These are phyloP conservation scores for Ophiostoma sp. DNA, from an alignment of 2,329 filamentous ascomycete genomes.

Conservation along the genomic window DNA sequence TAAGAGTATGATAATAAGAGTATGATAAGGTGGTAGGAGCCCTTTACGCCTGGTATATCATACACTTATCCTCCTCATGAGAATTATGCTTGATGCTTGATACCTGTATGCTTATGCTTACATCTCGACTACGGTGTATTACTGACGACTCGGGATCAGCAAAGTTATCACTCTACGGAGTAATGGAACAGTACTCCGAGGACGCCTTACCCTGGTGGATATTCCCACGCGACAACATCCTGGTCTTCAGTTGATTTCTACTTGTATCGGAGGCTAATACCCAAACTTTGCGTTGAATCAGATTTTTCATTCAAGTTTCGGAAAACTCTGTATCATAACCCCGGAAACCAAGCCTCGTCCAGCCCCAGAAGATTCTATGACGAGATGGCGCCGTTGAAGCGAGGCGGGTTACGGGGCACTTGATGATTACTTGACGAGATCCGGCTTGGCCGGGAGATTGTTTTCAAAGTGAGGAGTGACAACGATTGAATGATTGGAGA, in stretches of 20 bases:
- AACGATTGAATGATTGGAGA: too few relatives aligned
- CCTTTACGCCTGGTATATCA: too few relatives aligned
- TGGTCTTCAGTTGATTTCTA: neutral
- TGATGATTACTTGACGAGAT: neutral
- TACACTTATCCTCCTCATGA: neutral
- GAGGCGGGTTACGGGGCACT: neutral
- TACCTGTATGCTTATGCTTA: neutral
- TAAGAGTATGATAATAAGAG: too few relatives aligned
- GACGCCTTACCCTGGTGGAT: neutral
- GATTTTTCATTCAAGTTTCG: too few relatives aligned
- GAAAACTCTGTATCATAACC: conserved; percentile 3
- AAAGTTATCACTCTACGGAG: neutral
- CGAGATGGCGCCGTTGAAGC: neutral
- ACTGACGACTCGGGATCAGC: neutral
- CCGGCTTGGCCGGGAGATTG: neutral
- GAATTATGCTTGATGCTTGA: neutral
- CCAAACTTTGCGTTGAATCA: neutral
- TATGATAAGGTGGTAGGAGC: neutral
- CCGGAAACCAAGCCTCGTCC: conserved; percentile 6
- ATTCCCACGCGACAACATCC: conserved; percentile 7
- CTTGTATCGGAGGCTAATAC: neutral
- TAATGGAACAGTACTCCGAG: neutral
- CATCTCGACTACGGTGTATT: too few relatives aligned
- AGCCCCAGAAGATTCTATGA: conserved; percentile 9
- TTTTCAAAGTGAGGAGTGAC: neutral